These are phyloP conservation scores for Furcasterigmium furcatum DNA, from an alignment of 2,329 filamentous ascomycete genomes.

Conservation along the genomic window DNA sequence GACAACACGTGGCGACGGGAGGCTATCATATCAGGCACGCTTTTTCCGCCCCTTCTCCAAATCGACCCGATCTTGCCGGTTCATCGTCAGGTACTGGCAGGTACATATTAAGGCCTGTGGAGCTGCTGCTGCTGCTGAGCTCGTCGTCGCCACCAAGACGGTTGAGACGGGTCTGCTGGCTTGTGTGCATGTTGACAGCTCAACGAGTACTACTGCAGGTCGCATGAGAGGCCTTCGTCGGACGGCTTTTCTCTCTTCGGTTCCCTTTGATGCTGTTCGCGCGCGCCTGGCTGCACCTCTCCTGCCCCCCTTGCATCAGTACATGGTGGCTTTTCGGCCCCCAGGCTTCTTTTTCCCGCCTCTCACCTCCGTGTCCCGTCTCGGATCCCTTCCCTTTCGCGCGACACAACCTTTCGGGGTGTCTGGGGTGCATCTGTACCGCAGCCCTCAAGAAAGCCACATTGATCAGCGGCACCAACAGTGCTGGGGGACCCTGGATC, in stretches of 20 bases:
- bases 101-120: background rate
- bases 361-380: background rate
- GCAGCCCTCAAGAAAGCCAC: background rate
- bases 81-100: background rate
- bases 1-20: background rate
- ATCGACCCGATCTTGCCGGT: slow-evolving; percentile 1
- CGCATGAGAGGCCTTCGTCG: too few relatives aligned
- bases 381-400: background rate
- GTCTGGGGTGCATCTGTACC: background rate
- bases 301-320: background rate
- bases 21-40: background rate
- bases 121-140: background rate
- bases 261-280: background rate
- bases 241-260: too few relatives aligned
- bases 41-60: background rate
- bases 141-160: too few relatives aligned
- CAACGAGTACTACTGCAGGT: too few relatives aligned
- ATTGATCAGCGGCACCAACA: background rate
- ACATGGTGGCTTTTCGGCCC: background rate
- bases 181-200: too few relatives aligned
- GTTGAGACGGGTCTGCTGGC: too few relatives aligned
- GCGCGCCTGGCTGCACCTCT: background rate
- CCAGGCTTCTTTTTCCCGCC: slow-evolving; percentile 1
- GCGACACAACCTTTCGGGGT: background rate
- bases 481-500: too few relatives aligned